phyloP scores from a whole-genome alignment of 2,329 filamentous ascomycete species.

The Curvularia spicifera region DNA sequence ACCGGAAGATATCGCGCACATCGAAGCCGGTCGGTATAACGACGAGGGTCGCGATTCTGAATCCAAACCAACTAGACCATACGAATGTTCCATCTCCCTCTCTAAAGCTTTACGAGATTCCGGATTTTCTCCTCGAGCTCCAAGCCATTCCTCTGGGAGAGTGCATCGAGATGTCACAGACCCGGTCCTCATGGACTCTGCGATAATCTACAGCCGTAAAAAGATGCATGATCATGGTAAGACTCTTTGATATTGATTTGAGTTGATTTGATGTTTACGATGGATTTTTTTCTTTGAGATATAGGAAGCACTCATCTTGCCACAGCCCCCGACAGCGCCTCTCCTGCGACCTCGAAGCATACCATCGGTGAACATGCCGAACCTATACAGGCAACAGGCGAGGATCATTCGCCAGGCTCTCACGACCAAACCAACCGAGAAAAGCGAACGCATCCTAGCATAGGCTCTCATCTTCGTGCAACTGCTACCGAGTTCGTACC shows the following conservation, averaged over 20 bases:
- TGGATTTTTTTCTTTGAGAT: conserved; percentile 22
- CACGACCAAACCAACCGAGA: conserved; percentile 17
- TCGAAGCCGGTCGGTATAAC: not conserved
- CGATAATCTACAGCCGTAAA: conserved; percentile 26
- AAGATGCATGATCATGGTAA: conserved; percentile 26
- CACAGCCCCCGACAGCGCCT: not conserved
- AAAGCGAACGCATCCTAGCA: conserved; percentile 24
- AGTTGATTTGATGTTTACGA: conserved; percentile 6
- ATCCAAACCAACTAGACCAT: too few species aligned
- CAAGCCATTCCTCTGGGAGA: conserved; percentile 30
- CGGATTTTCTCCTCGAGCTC: not conserved
- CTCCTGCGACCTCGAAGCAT: not conserved
- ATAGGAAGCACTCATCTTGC: conserved; percentile 10
- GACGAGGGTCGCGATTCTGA: not conserved
- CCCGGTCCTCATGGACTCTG: conserved; percentile 17
- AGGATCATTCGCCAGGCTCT: conserved; percentile 11
- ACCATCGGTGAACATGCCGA: not conserved
- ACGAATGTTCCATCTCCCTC: not conserved
- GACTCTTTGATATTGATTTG: conserved; percentile 1
- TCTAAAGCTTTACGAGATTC: not conserved
- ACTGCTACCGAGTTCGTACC: conserved; percentile 44
- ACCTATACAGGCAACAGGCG: conserved; percentile 18
- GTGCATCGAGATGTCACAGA: conserved; percentile 11
- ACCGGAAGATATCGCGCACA: not conserved
- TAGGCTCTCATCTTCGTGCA: conserved; percentile 36